These are phyloP conservation scores for Fusarium xylarioides DNA, from an alignment of 2,329 filamentous ascomycete species.

Conservation along the genomic window DNA sequence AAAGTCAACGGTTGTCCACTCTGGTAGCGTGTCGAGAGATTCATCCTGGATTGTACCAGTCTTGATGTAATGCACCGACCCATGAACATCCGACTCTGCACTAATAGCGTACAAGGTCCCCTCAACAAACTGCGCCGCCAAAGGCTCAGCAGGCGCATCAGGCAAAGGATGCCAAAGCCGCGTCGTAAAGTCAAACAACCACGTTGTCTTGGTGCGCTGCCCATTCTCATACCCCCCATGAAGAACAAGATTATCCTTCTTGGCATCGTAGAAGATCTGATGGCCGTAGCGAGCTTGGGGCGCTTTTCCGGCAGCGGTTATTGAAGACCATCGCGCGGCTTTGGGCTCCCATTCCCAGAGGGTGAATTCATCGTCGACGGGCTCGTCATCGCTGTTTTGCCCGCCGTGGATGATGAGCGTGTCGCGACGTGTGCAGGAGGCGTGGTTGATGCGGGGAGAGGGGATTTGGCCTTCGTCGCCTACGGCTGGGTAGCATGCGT, in stretches of 20 bases:
- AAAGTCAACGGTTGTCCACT: slow-evolving; percentile 26
- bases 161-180: slow-evolving; percentile 21
- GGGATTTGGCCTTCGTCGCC: slow-evolving; percentile 11
- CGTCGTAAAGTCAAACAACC: slow-evolving; percentile 31
- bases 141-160: neutral
- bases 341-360: slow-evolving; percentile 32
- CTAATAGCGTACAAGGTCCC: slow-evolving; percentile 30
- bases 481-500: slow-evolving; percentile 33
- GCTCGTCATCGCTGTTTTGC: neutral
- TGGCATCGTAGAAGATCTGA: slow-evolving; percentile 23
- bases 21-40: neutral
- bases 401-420: slow-evolving; percentile 28
- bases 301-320: slow-evolving; percentile 13
- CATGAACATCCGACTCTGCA: slow-evolving; percentile 21
- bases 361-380: slow-evolving; percentile 18
- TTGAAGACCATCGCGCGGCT: slow-evolving; percentile 6
- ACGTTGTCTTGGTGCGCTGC: slow-evolving; percentile 8
- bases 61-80: slow-evolving; percentile 25
- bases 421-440: slow-evolving; percentile 18
- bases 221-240: slow-evolving; percentile 20
- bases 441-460: slow-evolving; percentile 7
- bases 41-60: slow-evolving; percentile 9
- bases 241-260: slow-evolving; percentile 24
- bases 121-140: slow-evolving; percentile 25
- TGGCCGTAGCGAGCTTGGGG: slow-evolving; percentile 10